Evolutionary conservation across 345 rosid genomes (phyloP), one percentile per base, ranked within the genome.

Genomic region (Isatis tinctoria): DNA sequence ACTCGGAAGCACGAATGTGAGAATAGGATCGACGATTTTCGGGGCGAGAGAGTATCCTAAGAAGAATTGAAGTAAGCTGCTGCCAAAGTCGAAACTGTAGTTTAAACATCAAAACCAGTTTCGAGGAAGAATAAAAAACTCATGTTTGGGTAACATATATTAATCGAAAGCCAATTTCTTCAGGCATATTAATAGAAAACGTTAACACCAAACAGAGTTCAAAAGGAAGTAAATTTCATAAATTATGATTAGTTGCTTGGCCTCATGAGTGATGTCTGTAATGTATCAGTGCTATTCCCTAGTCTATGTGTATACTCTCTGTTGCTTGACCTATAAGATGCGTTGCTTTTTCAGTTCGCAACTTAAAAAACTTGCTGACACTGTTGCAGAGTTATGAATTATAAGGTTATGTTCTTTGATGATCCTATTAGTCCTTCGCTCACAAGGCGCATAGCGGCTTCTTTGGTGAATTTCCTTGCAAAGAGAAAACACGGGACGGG

Each of bases 1-100:
- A 85, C 70, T 87, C 85, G 97, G 99, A 63, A 92, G 99, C 68
- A 92, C 97, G 18, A 92, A 95, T 65, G 93, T 92, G 72, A 90
- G 98, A 73, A 78, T 92, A 18, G 98, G 99, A 67, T 95, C 99
- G 4, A 89, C 90, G 0, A 87, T 95, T 66, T 95, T 95, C 39
- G 98, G 98, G 54, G 83, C 96, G 3, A 87, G 98, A 83, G 98
- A 92, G 82, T 90, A 92, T 82, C 83, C 89, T 0, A 86, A 87
- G 77, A 90, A 88, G 57, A 80, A 78, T 0, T 77, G 72, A 77
- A 47, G 41, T 54, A 18, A 33, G 35, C 35, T 18, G 9, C 44
- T 65, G 17, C 22, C 24, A 13, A 65, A 30, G 10, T 65, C 0
- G 20, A 17, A 65, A 65, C 13, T n/a, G 28, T n/a, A 27, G 20